A percentile compares a stretch with the other conserved stretches of the same genome.
phyloP scores from a whole-genome alignment of 805 yeast species.

The Kodamaea jinghongensis region DNA sequence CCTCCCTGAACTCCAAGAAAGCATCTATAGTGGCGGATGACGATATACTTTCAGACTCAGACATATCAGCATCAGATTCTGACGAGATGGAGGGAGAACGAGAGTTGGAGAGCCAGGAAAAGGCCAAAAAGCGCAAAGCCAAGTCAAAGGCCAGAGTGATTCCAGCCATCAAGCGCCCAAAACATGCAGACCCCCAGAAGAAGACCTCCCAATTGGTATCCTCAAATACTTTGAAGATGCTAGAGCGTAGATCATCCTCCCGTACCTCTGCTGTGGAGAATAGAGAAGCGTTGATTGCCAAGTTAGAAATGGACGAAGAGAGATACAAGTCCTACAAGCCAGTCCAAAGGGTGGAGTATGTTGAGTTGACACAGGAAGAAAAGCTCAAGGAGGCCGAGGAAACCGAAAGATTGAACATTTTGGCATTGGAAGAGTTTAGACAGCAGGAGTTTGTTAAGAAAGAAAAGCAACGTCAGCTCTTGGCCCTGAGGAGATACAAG shows the following conservation, averaged over 20 bases:
- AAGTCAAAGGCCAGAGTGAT: constrained; percentile 22
- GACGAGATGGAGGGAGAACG: constrained; percentile 72
- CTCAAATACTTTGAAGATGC: constrained; percentile 50
- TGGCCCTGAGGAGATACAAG: constrained; percentile 61
- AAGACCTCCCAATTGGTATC: constrained; percentile 20
- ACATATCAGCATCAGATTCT: constrained; percentile 46
- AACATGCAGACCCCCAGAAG: constrained; percentile 22
- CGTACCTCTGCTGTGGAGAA: constrained; percentile 75
- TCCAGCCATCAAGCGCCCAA: constrained; percentile 21
- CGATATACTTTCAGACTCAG: constrained; percentile 57
- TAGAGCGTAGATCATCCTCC: constrained; percentile 67
- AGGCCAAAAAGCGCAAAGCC: constrained; percentile 25
- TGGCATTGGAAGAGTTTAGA: constrained; percentile 71
- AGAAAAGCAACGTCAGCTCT: constrained; percentile 69
- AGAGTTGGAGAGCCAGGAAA: constrained; percentile 50
- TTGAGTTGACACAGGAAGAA: constrained; percentile 68
- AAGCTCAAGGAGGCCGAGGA: constrained; percentile 77
- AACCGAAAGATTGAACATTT: constrained; percentile 75
- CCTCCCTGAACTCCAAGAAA: constrained; percentile 13
- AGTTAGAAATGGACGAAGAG: constrained; percentile 65
- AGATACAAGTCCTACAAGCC: constrained; percentile 50
- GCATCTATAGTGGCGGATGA: constrained; percentile 24
- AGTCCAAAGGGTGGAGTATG: constrained; percentile 36
- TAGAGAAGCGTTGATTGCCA: constrained; percentile 72
- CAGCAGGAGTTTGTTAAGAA: constrained; percentile 84